Conservation (phyloP, 129 eudicot genomes). For the Gnaphalium uliginosum region DNA sequence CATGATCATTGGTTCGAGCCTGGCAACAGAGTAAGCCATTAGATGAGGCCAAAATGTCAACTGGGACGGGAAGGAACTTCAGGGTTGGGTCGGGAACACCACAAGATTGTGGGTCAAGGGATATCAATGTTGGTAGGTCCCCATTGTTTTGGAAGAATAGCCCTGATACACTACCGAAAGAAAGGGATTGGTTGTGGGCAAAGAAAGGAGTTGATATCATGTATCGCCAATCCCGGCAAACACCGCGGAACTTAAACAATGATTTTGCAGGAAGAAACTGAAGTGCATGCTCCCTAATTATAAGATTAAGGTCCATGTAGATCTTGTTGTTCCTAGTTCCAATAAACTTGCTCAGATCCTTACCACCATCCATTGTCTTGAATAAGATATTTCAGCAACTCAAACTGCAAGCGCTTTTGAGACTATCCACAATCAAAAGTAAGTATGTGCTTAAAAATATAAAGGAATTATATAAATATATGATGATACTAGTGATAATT, state of each 20-base stretch:
- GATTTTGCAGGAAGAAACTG: conserved; percentile 70
- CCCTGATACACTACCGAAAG: conserved; percentile 36
- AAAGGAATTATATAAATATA: too few relatives aligned
- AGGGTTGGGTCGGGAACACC: conserved; percentile 62
- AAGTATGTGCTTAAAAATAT: too few relatives aligned
- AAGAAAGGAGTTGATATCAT: conserved; percentile 53
- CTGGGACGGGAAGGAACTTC: conserved; percentile 55
- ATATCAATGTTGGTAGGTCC: conserved; percentile 37
- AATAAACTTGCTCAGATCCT: conserved; percentile 28
- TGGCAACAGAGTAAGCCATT: conserved; percentile 71
- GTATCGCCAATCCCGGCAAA: conserved; percentile 60
- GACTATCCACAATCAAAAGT: neutral
- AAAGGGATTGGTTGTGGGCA: conserved; percentile 59
- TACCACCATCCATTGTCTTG: conserved; percentile 44
- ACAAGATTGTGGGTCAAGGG: conserved; percentile 46
- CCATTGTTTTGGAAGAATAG: conserved; percentile 42
- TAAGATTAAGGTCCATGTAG: conserved; percentile 50
- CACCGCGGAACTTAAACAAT: conserved; percentile 43
- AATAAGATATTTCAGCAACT: conserved; percentile 26
- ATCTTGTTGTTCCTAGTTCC: conserved; percentile 37
- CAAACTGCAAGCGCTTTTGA: conserved; percentile 8
- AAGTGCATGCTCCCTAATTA: conserved; percentile 55
- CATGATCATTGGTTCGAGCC: conserved; percentile 31
- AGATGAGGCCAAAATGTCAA: conserved; percentile 48
- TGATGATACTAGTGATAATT: too few relatives aligned